Conservation (phyloP, 2,329 filamentous ascomycete genomes). For the Colletotrichum sp. region DNA sequence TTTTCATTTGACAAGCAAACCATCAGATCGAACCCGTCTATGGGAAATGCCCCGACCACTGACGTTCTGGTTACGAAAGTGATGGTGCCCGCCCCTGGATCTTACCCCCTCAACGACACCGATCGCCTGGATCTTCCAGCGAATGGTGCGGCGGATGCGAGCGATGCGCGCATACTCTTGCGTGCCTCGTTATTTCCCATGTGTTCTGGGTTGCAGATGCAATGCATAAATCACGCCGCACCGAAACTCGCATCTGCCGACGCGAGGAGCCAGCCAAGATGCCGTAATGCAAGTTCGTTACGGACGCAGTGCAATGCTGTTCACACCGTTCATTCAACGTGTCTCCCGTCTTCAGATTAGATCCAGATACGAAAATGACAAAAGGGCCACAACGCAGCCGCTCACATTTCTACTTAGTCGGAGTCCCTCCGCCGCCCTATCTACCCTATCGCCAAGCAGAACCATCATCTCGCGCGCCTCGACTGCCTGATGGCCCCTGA, state of each 20-base stretch:
- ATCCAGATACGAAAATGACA: not conserved
- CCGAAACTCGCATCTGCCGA: not conserved
- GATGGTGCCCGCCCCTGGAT: not conserved
- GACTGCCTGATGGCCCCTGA: not conserved
- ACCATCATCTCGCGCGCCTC: not conserved
- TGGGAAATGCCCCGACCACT: not conserved
- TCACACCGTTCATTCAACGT: not conserved
- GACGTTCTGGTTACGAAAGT: not conserved
- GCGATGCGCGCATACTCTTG: not conserved
- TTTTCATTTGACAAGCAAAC: not conserved
- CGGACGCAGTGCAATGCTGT: not conserved
- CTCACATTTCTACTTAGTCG: not conserved
- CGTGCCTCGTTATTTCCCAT: not conserved
- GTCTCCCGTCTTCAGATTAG: not conserved
- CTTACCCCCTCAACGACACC: not conserved
- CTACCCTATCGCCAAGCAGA: not conserved
- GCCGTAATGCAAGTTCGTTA: not conserved
- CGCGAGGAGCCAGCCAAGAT: not conserved
- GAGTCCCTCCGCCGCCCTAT: not conserved
- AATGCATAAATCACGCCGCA: not conserved
- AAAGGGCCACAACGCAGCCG: not conserved
- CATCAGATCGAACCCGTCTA: not conserved
- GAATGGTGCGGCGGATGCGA: not conserved
- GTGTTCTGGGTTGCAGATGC: not conserved
- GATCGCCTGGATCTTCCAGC: not conserved